These are phyloP conservation scores for Macrophomina pseudophaseolina DNA, from an alignment of 2,329 filamentous ascomycete species.

Conservation along the genomic window DNA sequence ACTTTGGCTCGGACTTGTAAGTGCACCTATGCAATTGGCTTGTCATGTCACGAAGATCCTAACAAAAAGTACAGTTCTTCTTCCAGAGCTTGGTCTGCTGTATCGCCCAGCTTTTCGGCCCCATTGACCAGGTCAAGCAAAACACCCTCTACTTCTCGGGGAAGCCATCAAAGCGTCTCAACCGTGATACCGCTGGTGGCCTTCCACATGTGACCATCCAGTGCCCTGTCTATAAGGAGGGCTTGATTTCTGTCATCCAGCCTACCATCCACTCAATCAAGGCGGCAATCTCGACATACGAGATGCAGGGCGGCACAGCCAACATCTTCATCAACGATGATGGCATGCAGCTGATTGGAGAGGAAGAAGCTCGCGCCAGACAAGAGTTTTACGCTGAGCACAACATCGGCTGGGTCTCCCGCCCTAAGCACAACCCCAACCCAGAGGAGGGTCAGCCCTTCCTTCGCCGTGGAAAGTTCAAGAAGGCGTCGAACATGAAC, in stretches of 20 bases:
- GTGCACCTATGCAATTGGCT: background rate
- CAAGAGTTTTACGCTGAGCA: slow-evolving; percentile 57
- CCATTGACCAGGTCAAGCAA: slow-evolving; percentile 70
- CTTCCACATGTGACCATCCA: slow-evolving; percentile 77
- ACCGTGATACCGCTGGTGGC: slow-evolving; percentile 58
- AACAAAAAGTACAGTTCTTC: slow-evolving; percentile 63
- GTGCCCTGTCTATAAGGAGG: slow-evolving; percentile 88
- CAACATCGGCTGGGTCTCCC: slow-evolving; percentile 56
- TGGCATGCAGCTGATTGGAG: slow-evolving; percentile 66
- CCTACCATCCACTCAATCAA: slow-evolving; percentile 22
- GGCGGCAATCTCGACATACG: slow-evolving; percentile 61
- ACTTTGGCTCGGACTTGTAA: slow-evolving; percentile 59
- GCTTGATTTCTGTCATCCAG: slow-evolving; percentile 61
- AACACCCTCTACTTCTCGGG: slow-evolving; percentile 87
- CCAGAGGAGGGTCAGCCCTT: slow-evolving; percentile 31
- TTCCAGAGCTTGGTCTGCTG: slow-evolving; percentile 76
- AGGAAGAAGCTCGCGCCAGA: slow-evolving; percentile 48
- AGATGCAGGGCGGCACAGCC: slow-evolving; percentile 64
- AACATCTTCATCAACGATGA: slow-evolving; percentile 73
- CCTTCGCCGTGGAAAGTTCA: slow-evolving; percentile 41
- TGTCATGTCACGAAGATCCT: no score
- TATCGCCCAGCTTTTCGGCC: slow-evolving; percentile 75
- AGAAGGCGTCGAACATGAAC: slow-evolving; percentile 56
- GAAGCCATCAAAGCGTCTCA: slow-evolving; percentile 58
- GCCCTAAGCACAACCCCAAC: slow-evolving; percentile 47